These are phyloP conservation scores for Lachnellula hyalina DNA, from an alignment of 2,329 filamentous ascomycete species.

Conservation along the genomic window DNA sequence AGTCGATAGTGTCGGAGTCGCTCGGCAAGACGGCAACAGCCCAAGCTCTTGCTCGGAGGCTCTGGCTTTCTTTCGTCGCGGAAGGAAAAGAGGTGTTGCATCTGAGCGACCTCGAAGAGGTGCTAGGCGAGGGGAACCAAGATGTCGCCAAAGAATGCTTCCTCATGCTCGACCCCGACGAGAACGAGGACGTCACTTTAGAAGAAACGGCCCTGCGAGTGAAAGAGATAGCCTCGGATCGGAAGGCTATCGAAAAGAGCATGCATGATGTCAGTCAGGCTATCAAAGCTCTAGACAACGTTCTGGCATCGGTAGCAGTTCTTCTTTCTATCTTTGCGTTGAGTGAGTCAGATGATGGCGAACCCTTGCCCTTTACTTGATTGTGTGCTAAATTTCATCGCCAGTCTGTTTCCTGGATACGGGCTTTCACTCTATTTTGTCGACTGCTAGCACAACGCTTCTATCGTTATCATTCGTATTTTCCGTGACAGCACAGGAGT, in stretches of 20 bases:
- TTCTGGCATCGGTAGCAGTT: conserved; percentile 5
- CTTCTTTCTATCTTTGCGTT: conserved; percentile 7
- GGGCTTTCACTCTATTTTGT: conserved; percentile 7
- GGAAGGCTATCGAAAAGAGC: conserved; percentile 8
- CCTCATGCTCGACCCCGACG: conserved; percentile 7
- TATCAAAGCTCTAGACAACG: conserved; percentile 8
- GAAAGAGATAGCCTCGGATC: conserved; percentile 1
- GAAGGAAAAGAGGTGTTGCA: conserved; percentile 6
- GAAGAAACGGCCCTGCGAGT: conserved; percentile 8
- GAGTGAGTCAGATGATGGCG: not conserved
- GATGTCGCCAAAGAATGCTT: conserved; percentile 6
- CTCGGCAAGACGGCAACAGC: conserved; percentile 5
- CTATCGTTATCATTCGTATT: conserved; percentile 65
- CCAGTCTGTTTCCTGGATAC: conserved; percentile 10
- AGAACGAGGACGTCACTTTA: conserved; percentile 8
- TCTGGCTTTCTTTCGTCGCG: conserved; percentile 6
- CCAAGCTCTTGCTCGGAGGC: conserved; percentile 3
- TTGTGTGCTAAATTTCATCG: conserved; percentile 35
- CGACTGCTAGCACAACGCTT: conserved; percentile 36
- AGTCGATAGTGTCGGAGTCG: conserved; percentile 2
- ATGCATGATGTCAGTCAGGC: conserved; percentile 12
- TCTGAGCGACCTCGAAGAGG: conserved; percentile 3
- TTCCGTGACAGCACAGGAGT: conserved; percentile 4
- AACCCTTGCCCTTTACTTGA: not conserved
- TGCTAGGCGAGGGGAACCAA: not conserved